Evolutionary conservation across 768 basidiomycete genomes (phyloP).

Genomic region (Kwoniella sp.): DNA sequence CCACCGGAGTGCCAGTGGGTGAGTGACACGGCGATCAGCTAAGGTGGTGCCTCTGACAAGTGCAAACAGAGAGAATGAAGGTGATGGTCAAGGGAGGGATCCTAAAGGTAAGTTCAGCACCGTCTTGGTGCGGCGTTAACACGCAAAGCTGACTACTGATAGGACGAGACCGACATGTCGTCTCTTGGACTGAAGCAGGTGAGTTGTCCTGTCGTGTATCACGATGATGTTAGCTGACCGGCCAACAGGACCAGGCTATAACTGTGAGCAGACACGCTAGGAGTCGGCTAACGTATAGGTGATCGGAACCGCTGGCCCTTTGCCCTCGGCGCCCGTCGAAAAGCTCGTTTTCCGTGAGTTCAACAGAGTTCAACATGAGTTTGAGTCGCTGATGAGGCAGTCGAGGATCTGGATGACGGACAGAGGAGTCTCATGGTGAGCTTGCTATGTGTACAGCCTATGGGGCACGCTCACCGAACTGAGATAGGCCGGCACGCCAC

Average conservation of each 20-base stretch:
- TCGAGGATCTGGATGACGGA: conserved; percentile 74
- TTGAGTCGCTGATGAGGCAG: conserved; percentile 17
- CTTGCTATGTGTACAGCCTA: no score
- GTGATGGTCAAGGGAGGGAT: conserved; percentile 91
- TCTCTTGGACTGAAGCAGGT: conserved; percentile 80
- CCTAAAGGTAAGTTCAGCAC: conserved; percentile 62
- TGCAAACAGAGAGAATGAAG: conserved; percentile 77
- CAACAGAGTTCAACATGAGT: no score
- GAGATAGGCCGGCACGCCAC: conserved; percentile 25
- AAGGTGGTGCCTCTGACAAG: no score
- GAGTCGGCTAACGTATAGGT: conserved; percentile 48
- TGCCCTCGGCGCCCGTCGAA: conserved; percentile 79
- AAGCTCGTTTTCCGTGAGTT: conserved; percentile 68
- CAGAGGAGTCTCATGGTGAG: conserved; percentile 75
- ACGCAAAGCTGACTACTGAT: background rate
- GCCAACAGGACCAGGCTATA: conserved; percentile 64
- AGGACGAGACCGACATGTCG: conserved; percentile 84
- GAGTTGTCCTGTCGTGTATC: background rate
- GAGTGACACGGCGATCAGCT: no score
- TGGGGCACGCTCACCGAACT: background rate
- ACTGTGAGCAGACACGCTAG: background rate
- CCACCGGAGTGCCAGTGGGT: conserved; percentile 67
- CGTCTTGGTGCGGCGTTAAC: no score
- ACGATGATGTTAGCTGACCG: background rate
- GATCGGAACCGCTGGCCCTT: conserved; percentile 85